Percentiles rank a stretch among this genome's conserved stretches.
These are phyloP conservation scores for Claviceps purpurea DNA, from an alignment of 2,329 filamentous ascomycete species.

Conservation along the genomic window DNA sequence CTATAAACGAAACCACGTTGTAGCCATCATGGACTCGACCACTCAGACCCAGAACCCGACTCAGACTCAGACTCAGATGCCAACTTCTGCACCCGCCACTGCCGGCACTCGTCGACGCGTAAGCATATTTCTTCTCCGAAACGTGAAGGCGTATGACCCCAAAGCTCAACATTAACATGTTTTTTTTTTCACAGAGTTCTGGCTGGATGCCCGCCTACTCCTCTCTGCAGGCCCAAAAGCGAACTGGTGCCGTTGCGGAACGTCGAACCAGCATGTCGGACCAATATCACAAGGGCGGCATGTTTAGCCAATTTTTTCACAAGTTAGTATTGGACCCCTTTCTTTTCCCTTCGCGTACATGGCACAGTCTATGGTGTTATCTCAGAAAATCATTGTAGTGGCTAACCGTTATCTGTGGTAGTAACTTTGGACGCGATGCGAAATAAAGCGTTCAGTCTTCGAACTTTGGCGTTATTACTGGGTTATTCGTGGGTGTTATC, in stretches of 20 bases:
- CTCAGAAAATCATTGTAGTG: not conserved
- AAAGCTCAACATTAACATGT: not conserved
- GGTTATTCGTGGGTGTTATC: too few species aligned
- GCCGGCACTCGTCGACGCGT: constrained; percentile 18
- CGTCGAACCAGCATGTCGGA: constrained; percentile 42
- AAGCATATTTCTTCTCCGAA: not conserved
- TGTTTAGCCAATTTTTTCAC: constrained; percentile 43
- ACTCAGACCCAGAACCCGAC: not conserved
- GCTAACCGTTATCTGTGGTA: constrained; percentile 3
- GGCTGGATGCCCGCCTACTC: constrained; percentile 35
- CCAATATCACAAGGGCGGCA: constrained; percentile 33
- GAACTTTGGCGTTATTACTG: not conserved
- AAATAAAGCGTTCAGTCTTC: constrained; percentile 3
- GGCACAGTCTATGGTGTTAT: too few species aligned
- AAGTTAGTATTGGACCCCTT: constrained; percentile 26
- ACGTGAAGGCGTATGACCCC: too few species aligned
- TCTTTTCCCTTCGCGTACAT: not conserved
- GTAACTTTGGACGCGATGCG: constrained; percentile 22
- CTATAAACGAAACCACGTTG: too few species aligned
- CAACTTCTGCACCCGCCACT: constrained; percentile 4
- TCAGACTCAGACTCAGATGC: too few species aligned
- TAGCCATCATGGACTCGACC: not conserved
- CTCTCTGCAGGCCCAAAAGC: constrained; percentile 37
- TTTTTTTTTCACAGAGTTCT: constrained; percentile 23
- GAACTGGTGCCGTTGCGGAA: constrained; percentile 29